A percentile compares a stretch with the other conserved stretches of the same genome.
Evolutionary conservation across 106 monocot species (phyloP).

Genomic region (Ottelia alismoides): DNA sequence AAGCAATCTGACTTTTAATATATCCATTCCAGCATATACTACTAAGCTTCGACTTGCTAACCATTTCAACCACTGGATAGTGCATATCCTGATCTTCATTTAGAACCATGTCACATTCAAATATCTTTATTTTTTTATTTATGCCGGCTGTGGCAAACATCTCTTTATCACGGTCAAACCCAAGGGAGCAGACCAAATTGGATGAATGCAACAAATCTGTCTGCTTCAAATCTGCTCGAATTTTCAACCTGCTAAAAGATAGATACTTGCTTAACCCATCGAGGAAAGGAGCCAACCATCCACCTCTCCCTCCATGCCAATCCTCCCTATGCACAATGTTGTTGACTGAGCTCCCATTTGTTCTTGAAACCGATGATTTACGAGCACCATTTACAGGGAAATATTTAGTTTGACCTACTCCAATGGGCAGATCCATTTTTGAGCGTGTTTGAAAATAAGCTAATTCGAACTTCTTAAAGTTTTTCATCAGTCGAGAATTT

Average conservation of each 20-base stretch:
- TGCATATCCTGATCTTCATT: conserved; percentile 55
- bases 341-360: conserved; percentile 43
- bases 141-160: conserved; percentile 77
- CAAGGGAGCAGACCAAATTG: conserved; percentile 59
- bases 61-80: conserved; percentile 75
- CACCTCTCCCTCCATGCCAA: conserved; percentile 11
- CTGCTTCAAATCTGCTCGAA: conserved; percentile 57
- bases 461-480: conserved; percentile 58
- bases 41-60: conserved; percentile 53
- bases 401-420: conserved; percentile 4
- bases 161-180: conserved; percentile 73
- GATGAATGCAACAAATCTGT: conserved; percentile 55
- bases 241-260: conserved; percentile 58
- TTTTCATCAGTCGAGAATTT: conserved; percentile 62
- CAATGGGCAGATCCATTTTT: conserved; percentile 10
- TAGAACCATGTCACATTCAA: conserved; percentile 55
- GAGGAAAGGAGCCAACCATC: conserved; percentile 54
- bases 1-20: conserved; percentile 82
- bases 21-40: conserved; percentile 81
- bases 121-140: conserved; percentile 75
- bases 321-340: conserved; percentile 20
- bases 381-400: conserved; percentile 6
- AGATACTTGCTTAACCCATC: conserved; percentile 58
- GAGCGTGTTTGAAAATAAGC: conserved; percentile 51
- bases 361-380: conserved; percentile 22